phyloP scores from a whole-genome alignment of 176 grass and related monocot genomes.

The Urochloa ruziziensis region DNA sequence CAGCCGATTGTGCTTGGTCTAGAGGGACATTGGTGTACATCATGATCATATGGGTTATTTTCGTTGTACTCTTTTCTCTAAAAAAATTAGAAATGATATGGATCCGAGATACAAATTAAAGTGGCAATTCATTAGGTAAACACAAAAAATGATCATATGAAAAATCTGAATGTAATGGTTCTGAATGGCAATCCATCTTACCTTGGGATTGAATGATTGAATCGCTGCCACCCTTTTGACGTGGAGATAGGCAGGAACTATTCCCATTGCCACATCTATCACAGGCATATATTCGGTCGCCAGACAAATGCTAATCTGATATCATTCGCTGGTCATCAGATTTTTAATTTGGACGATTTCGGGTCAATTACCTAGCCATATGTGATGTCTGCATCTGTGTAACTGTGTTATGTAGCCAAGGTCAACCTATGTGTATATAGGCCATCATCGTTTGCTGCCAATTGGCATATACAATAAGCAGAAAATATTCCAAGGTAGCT shows the following conservation, averaged over 20 bases:
- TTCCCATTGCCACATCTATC: slow-evolving; percentile 9
- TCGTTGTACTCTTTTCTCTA: no score
- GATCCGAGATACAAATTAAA: background rate
- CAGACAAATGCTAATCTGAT: background rate
- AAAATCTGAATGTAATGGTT: background rate
- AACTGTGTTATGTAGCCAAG: background rate
- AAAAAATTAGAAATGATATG: background rate
- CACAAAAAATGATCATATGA: background rate
- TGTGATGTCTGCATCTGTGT: background rate
- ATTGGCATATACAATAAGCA: background rate
- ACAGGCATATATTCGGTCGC: background rate
- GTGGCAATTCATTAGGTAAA: background rate
- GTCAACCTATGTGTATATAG: background rate
- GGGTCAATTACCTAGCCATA: background rate
- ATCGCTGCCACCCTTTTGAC: background rate
- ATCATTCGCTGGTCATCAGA: background rate
- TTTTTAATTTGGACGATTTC: background rate
- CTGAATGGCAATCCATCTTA: background rate
- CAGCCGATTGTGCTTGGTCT: no score
- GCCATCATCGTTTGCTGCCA: background rate
- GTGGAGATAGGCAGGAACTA: slow-evolving; percentile 14
- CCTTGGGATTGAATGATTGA: background rate
- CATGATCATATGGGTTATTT: no score
- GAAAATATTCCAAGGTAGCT: background rate
- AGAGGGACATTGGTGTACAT: no score